These are phyloP conservation scores for Ambrosiella cleistominuta DNA, from an alignment of 2,329 filamentous ascomycete species.

Conservation along the genomic window DNA sequence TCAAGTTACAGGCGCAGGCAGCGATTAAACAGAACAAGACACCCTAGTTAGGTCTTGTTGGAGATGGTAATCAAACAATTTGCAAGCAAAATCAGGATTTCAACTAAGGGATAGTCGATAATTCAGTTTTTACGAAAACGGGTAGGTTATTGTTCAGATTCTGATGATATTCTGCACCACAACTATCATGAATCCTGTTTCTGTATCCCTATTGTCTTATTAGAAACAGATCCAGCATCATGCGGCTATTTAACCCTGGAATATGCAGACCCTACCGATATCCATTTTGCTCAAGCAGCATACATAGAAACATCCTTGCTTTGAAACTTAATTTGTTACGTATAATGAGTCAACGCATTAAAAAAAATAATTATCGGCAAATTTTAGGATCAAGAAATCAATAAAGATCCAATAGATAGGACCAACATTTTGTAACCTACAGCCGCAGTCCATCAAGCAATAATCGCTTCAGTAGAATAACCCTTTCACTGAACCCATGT, in stretches of 20 bases:
- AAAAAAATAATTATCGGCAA: too few relatives aligned
- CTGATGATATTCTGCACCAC: background rate
- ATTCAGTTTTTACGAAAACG: background rate
- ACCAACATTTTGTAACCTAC: background rate
- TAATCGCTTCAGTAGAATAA: background rate
- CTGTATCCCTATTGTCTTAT: background rate
- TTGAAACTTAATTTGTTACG: too few relatives aligned
- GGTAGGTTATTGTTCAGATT: background rate
- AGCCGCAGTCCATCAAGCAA: background rate
- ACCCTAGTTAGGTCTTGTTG: background rate
- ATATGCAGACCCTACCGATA: background rate
- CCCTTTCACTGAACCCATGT: background rate
- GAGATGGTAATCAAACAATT: conserved; percentile 1
- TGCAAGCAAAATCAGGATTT: background rate
- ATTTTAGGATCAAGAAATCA: background rate
- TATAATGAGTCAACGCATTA: too few relatives aligned
- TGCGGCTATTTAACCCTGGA: background rate
- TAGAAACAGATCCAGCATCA: background rate
- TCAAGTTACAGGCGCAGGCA: background rate
- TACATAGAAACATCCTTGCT: too few relatives aligned
- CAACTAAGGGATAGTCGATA: background rate
- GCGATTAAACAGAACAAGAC: background rate
- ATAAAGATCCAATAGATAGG: background rate
- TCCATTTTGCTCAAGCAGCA: background rate
- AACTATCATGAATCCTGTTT: background rate